Percentiles rank a stretch among this genome's conserved stretches.
Evolutionary conservation across 371 early-diverging fungal species (phyloP).

Genomic region (Mucor ambiguus): DNA sequence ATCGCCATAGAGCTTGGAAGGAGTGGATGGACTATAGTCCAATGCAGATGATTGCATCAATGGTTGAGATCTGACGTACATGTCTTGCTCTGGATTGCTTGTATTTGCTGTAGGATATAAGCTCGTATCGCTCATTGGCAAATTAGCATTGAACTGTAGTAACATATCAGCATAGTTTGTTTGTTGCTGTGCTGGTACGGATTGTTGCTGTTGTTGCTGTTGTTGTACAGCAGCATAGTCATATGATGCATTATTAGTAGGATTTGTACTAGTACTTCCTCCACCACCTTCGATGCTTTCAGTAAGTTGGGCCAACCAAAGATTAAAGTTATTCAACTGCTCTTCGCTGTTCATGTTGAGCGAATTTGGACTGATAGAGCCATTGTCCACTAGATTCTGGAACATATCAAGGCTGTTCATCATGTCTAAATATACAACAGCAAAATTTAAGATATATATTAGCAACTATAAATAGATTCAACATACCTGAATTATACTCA

Average conservation of each 20-base stretch:
- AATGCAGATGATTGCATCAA: conserved; percentile 9
- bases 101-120: conserved; percentile 11
- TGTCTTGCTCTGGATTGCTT: conserved; percentile 16
- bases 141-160: conserved; percentile 21
- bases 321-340: conserved; percentile 26
- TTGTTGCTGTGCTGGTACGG: conserved; percentile 12
- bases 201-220: conserved; percentile 1
- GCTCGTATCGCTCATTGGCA: conserved; percentile 3
- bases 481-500: conserved; percentile 28
- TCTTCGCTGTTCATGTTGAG: conserved; percentile 26
- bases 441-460: background rate
- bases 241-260: conserved; percentile 7
- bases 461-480: background rate
- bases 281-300: conserved; percentile 19
- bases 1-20: conserved; percentile 9
- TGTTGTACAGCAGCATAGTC: conserved; percentile 6
- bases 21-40: conserved; percentile 1
- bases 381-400: conserved; percentile 23
- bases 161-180: conserved; percentile 18
- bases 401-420: conserved; percentile 23
- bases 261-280: background rate
- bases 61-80: conserved; percentile 33
- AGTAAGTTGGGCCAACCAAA: conserved; percentile 27
- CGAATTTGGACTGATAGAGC: conserved; percentile 17
- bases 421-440: conserved; percentile 22